phyloP scores from a whole-genome alignment of 2,329 filamentous ascomycete species.

The Ambrosiella beaveri region DNA sequence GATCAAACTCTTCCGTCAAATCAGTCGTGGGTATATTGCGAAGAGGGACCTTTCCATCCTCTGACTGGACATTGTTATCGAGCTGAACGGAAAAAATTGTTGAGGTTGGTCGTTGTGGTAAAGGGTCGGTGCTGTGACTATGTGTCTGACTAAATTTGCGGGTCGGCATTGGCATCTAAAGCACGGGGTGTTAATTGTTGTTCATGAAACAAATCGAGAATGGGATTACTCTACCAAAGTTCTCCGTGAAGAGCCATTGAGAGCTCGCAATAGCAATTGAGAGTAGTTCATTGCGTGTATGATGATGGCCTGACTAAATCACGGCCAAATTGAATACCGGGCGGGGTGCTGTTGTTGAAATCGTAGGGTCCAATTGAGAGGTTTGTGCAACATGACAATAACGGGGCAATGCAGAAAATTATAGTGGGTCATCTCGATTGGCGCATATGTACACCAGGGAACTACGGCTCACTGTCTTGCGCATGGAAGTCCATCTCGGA shows the following conservation, averaged over 20 bases:
- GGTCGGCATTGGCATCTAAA: too few species aligned
- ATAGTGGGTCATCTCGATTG: neutral
- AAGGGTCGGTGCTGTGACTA: neutral
- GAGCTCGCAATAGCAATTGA: constrained; percentile 1
- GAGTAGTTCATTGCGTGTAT: neutral
- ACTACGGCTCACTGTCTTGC: neutral
- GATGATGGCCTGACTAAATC: neutral
- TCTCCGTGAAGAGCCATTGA: neutral
- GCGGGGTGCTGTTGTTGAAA: too few species aligned
- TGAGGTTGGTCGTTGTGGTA: neutral
- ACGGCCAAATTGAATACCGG: neutral
- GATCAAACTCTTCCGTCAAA: neutral
- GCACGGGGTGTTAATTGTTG: too few species aligned
- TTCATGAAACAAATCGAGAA: neutral
- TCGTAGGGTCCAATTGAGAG: neutral
- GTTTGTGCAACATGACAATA: neutral
- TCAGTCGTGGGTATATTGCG: neutral
- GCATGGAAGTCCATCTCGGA: too few species aligned
- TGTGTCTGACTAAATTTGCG: neutral
- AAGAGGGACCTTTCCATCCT: neutral
- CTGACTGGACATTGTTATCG: neutral
- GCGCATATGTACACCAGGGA: neutral
- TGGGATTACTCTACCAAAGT: neutral
- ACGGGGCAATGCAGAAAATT: constrained; percentile 1
- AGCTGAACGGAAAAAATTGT: neutral